Evolutionary conservation across 2,329 filamentous ascomycete species (phyloP).

Genomic region (Hypoxylon sp.): DNA sequence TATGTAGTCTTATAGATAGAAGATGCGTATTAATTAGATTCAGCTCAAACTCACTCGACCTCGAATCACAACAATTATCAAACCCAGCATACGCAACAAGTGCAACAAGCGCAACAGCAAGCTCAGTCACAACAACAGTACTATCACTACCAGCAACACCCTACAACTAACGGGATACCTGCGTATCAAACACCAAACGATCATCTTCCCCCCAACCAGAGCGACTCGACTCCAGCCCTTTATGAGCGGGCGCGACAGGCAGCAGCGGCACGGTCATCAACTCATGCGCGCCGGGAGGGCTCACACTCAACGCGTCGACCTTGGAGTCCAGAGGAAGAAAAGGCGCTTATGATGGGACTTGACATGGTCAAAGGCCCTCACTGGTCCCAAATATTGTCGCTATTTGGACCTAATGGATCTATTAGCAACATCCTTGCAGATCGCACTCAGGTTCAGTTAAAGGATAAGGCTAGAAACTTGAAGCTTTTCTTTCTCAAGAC

Average conservation of each 20-base stretch:
- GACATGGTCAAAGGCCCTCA: slow-evolving; percentile 92
- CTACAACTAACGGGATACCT: slow-evolving; percentile 35
- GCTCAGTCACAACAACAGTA: slow-evolving; percentile 44
- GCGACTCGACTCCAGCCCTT: slow-evolving; percentile 66
- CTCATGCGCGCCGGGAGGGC: slow-evolving; percentile 68
- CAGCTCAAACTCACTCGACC: slow-evolving; percentile 44
- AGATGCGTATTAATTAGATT: slow-evolving; percentile 26
- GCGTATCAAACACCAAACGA: slow-evolving; percentile 50
- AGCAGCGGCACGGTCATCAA: slow-evolving; percentile 68
- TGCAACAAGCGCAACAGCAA: slow-evolving; percentile 40
- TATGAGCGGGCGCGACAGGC: slow-evolving; percentile 72
- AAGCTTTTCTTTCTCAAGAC: slow-evolving; percentile 94
- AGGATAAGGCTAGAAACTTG: slow-evolving; percentile 90
- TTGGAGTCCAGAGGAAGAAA: slow-evolving; percentile 91
- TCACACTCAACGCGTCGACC: slow-evolving; percentile 77
- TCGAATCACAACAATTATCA: slow-evolving; percentile 46
- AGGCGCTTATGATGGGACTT: slow-evolving; percentile 87
- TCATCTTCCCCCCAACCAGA: slow-evolving; percentile 68
- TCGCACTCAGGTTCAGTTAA: slow-evolving; percentile 89
- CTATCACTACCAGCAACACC: slow-evolving; percentile 48
- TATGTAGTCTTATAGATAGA: background rate
- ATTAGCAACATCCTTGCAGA: slow-evolving; percentile 88
- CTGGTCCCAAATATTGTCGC: slow-evolving; percentile 90
- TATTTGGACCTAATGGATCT: slow-evolving; percentile 84
- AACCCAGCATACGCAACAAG: slow-evolving; percentile 24